Evolutionary conservation across 2,329 filamentous ascomycete species (phyloP).

Genomic region (Verticillium dahliae): DNA sequence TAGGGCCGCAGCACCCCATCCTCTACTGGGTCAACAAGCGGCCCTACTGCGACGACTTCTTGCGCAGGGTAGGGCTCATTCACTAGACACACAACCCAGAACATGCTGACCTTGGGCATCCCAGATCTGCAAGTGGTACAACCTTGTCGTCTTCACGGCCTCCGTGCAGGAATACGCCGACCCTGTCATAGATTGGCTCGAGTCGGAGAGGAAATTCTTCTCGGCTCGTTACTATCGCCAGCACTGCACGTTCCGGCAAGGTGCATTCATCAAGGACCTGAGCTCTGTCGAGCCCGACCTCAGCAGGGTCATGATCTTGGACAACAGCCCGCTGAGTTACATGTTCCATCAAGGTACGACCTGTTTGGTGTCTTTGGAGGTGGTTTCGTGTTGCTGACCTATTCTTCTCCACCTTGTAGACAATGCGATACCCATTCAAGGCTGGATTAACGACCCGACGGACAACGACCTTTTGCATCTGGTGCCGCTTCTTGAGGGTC

Average conservation of each 20-base stretch:
- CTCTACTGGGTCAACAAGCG: constrained; percentile 98
- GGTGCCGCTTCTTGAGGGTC: constrained; percentile 82
- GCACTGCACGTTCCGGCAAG: constrained; percentile 92
- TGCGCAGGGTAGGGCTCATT: constrained; percentile 60
- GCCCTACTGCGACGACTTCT: constrained; percentile 92
- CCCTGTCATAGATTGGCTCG: constrained; percentile 97
- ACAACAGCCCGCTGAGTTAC: constrained; percentile 97
- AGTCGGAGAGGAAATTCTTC: constrained; percentile 95
- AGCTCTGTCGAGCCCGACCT: constrained; percentile 94
- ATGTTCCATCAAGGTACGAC: constrained; percentile 91
- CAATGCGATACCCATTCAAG: constrained; percentile 97
- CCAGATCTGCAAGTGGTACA: constrained; percentile 94
- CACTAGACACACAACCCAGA: not conserved
- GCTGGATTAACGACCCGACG: constrained; percentile 98
- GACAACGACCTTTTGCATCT: constrained; percentile 93
- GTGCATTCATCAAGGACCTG: constrained; percentile 96
- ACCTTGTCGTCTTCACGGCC: constrained; percentile 91
- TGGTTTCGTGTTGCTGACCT: not conserved
- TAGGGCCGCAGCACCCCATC: constrained; percentile 89
- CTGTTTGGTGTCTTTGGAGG: not conserved
- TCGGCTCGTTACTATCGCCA: constrained; percentile 90
- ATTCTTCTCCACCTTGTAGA: constrained; percentile 46
- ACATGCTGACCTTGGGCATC: not conserved
- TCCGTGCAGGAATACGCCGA: constrained; percentile 98
- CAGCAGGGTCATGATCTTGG: constrained; percentile 97